Evolutionary conservation across 1,284 basidiomycete species (phyloP).

Genomic region (Vanrija pseudolonga): DNA sequence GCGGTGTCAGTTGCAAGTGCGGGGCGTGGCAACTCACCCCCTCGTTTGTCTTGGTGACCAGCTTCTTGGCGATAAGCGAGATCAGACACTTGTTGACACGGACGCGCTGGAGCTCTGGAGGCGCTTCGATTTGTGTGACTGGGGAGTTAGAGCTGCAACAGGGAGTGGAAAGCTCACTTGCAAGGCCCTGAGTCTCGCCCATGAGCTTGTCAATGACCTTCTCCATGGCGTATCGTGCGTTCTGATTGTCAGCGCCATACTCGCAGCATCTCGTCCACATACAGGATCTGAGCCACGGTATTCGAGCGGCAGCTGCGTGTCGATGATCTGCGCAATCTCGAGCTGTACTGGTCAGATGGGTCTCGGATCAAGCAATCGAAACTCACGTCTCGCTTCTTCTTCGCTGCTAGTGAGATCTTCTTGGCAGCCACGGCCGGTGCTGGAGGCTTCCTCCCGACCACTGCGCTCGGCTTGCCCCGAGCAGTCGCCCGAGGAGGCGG

Average conservation of each 20-base stretch:
- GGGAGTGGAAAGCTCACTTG: constrained; percentile 7
- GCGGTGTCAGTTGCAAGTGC: background rate
- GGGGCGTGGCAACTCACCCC: constrained; percentile 43
- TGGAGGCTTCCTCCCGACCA: background rate
- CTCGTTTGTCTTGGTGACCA: constrained; percentile 62
- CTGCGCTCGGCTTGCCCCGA: constrained; percentile 2
- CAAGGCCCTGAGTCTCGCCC: constrained; percentile 35
- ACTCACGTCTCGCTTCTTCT: constrained; percentile 68
- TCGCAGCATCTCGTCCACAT: constrained; percentile 29
- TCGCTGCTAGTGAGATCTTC: constrained; percentile 56
- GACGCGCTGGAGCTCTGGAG: constrained; percentile 79
- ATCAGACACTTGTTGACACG: constrained; percentile 90
- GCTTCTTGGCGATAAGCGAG: constrained; percentile 80
- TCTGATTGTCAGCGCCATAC: constrained; percentile 48
- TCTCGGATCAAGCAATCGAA: background rate
- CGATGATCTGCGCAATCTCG: constrained; percentile 66
- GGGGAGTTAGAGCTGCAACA: constrained; percentile 5
- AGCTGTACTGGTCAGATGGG: constrained; percentile 22
- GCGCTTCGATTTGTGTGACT: constrained; percentile 76
- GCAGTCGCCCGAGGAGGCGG: too few species aligned
- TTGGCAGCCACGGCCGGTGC: constrained; percentile 7
- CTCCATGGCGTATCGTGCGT: constrained; percentile 70
- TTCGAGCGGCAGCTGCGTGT: constrained; percentile 72
- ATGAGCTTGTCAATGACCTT: constrained; percentile 53
- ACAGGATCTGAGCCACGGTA: constrained; percentile 84